Evolutionary conservation across 306 rosid genomes (phyloP).

Genomic region (Oemleria cerasiformis): DNA sequence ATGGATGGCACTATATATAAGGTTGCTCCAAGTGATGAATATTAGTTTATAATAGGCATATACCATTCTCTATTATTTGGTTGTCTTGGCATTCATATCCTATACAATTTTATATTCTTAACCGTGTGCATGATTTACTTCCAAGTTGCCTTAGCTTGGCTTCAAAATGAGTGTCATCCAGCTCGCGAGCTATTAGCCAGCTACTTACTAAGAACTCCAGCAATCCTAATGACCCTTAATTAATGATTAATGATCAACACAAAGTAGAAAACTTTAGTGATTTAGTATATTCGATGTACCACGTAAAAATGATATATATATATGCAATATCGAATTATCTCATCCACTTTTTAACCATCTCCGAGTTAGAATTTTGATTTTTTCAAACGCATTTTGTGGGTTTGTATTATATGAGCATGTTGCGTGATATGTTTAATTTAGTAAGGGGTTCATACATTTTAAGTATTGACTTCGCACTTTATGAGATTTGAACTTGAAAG

Average conservation of each 20-base stretch:
- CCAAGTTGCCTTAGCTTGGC: slow-evolving; percentile 2
- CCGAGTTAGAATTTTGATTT: too few relatives aligned
- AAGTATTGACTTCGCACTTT: too few relatives aligned
- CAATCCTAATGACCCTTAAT: not conserved
- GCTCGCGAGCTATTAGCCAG: not conserved
- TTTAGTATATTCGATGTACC: too few relatives aligned
- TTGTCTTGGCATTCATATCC: slow-evolving; percentile 26
- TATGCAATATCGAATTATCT: too few relatives aligned
- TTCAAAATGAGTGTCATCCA: not conserved
- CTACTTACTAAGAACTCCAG: not conserved
- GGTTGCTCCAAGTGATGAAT: slow-evolving; percentile 28
- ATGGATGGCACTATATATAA: slow-evolving; percentile 33
- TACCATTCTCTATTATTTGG: slow-evolving; percentile 34
- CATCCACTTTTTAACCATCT: too few relatives aligned
- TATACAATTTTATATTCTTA: slow-evolving; percentile 21
- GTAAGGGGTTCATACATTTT: too few relatives aligned
- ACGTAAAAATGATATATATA: too few relatives aligned
- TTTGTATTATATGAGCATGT: too few relatives aligned
- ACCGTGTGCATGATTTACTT: slow-evolving; percentile 27
- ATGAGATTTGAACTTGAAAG: too few relatives aligned
- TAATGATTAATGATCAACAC: not conserved
- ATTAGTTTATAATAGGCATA: slow-evolving; percentile 23
- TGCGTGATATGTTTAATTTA: too few relatives aligned
- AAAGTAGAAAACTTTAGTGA: not conserved
- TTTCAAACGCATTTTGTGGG: too few relatives aligned